A percentile compares a stretch with the other conserved stretches of the same genome.
phyloP scores from a whole-genome alignment of 768 basidiomycete genomes.

The Dentipellis sp. region DNA sequence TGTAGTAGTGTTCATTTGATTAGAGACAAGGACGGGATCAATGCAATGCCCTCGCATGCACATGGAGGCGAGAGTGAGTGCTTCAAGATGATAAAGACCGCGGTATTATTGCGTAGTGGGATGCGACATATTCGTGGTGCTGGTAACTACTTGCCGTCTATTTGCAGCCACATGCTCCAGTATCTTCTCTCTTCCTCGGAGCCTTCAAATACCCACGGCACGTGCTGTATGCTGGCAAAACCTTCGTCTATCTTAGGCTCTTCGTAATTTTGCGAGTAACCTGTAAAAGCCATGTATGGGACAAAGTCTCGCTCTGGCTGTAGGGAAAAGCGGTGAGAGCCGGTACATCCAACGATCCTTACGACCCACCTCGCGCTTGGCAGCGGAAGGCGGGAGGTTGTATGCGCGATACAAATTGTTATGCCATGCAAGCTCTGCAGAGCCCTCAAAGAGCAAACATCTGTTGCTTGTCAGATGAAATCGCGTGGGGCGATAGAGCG shows the following conservation, averaged over 20 bases:
- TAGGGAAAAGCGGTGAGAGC: not conserved
- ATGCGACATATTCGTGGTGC: no score
- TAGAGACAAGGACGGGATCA: no score
- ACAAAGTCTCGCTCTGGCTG: slow-evolving; percentile 43
- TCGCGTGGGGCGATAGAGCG: not conserved
- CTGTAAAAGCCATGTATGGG: slow-evolving; percentile 49
- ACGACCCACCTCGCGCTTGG: slow-evolving; percentile 30
- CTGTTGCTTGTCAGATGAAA: slow-evolving; percentile 25
- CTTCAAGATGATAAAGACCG: no score
- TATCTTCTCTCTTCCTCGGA: slow-evolving; percentile 54
- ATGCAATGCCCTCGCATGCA: no score
- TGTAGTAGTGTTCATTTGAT: no score
- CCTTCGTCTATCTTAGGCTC: slow-evolving; percentile 64
- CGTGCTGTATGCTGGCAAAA: slow-evolving; percentile 61
- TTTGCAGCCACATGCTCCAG: slow-evolving; percentile 86
- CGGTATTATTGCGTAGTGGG: no score
- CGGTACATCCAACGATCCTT: not conserved
- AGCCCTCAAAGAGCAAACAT: slow-evolving; percentile 68
- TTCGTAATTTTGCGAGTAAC: slow-evolving; percentile 54
- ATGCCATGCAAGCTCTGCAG: slow-evolving; percentile 82
- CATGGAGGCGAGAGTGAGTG: no score
- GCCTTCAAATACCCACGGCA: slow-evolving; percentile 80
- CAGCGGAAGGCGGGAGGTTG: slow-evolving; percentile 39
- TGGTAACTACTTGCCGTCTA: slow-evolving; percentile 49
- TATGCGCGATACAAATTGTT: slow-evolving; percentile 87